Evolutionary conservation across 768 basidiomycete genomes (phyloP).

Genomic region (Trametes gibbosa): DNA sequence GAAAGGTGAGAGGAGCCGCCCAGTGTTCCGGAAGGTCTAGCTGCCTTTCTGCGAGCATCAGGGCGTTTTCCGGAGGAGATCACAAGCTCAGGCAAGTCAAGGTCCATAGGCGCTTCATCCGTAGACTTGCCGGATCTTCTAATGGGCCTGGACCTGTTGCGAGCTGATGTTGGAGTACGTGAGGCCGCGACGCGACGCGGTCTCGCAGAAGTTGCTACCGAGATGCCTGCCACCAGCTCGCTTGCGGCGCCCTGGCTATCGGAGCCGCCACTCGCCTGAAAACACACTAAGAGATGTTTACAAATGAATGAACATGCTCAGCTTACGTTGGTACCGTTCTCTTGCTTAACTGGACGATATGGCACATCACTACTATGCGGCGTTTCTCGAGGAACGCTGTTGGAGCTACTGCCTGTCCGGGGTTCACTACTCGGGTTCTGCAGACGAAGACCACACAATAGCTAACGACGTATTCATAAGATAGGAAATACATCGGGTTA

Average conservation of each 20-base stretch:
- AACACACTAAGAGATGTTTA: neutral
- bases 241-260: neutral
- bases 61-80: slow-evolving; percentile 17
- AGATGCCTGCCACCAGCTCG: neutral
- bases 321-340: neutral
- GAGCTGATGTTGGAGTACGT: neutral
- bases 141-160: neutral
- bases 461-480: neutral
- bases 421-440: neutral
- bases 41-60: slow-evolving; percentile 16
- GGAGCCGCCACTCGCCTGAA: neutral
- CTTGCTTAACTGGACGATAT: neutral
- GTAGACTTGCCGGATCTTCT: slow-evolving; percentile 1
- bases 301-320: neutral
- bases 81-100: slow-evolving; percentile 6
- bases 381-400: neutral
- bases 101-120: slow-evolving; percentile 6
- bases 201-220: neutral
- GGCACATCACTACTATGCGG: neutral
- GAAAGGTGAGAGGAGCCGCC: neutral
- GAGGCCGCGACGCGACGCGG: slow-evolving; percentile 4
- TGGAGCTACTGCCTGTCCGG: neutral
- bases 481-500: too few species aligned
- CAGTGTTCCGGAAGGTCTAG: slow-evolving; percentile 1
- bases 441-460: slow-evolving; percentile 31